phyloP scores from a whole-genome alignment of 176 grass and related monocot species.

The Triticum turgidum region DNA sequence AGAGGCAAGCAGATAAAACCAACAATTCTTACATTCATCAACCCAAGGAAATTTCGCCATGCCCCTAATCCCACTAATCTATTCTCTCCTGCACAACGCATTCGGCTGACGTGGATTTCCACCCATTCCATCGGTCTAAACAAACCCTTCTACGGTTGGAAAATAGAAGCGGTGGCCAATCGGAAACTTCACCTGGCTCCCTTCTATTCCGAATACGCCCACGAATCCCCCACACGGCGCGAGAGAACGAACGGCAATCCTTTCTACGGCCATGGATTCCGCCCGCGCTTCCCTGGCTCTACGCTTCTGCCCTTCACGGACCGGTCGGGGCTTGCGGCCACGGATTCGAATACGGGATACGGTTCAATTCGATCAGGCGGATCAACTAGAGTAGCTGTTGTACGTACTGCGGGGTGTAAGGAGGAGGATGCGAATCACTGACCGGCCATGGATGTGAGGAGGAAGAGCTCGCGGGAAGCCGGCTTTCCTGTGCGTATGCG shows the following conservation, averaged over 20 bases:
- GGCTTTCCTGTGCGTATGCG: not conserved
- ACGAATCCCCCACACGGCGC: not conserved
- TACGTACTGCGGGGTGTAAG: not conserved
- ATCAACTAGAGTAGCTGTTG: not conserved
- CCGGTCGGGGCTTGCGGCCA: not conserved
- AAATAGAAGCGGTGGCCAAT: not conserved
- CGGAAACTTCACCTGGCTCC: not conserved
- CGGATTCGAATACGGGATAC: not conserved
- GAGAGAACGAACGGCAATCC: not conserved
- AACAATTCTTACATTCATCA: not conserved
- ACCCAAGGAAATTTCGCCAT: not conserved
- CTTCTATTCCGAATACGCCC: not conserved
- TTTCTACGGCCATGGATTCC: not conserved
- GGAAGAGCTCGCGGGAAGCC: slow-evolving; percentile 1
- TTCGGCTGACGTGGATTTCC: not conserved
- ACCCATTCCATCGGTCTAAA: not conserved
- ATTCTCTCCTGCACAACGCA: not conserved
- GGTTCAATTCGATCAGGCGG: not conserved
- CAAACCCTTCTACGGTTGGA: not conserved
- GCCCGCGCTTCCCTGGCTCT: not conserved
- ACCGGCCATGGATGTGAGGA: slow-evolving; percentile 33
- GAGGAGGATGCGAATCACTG: slow-evolving; percentile 6
- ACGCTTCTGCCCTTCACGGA: not conserved
- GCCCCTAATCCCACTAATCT: not conserved
- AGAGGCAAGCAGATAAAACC: not conserved